These are phyloP conservation scores for Backusella australiensis DNA, from an alignment of 192 early-diverging fungal genomes.

Conservation along the genomic window DNA sequence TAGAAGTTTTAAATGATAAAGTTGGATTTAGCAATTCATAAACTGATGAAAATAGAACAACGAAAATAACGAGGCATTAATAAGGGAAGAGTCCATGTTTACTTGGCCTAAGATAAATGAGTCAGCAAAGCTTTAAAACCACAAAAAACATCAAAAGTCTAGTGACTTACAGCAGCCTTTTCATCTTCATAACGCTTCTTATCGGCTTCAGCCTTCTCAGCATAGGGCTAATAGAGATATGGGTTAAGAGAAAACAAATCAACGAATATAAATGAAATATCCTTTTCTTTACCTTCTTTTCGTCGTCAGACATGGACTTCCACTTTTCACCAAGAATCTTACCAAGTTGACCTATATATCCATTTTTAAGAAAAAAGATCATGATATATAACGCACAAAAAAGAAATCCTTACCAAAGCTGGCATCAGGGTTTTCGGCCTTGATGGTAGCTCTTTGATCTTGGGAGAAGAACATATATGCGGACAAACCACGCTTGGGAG, in stretches of 20 bases:
- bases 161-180: conserved; percentile 33
- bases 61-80: neutral
- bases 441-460: conserved; percentile 73
- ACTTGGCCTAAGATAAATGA: neutral
- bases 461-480: conserved; percentile 92
- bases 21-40: neutral
- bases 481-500: conserved; percentile 89
- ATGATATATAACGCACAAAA: neutral
- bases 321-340: conserved; percentile 45
- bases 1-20: neutral
- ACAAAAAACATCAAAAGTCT: neutral
- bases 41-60: neutral
- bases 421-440: conserved; percentile 77
- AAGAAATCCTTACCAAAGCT: conserved; percentile 51
- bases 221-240: conserved; percentile 22
- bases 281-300: conserved; percentile 38
- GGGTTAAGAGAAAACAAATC: neutral
- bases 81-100: neutral
- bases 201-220: conserved; percentile 34
- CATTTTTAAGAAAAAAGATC: neutral
- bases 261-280: neutral
- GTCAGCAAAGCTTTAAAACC: neutral
- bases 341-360: conserved; percentile 35
- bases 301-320: conserved; percentile 33
- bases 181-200: conserved; percentile 42